Conservation (phyloP, 169 alveolate species). For the Babesia bigemina region DNA sequence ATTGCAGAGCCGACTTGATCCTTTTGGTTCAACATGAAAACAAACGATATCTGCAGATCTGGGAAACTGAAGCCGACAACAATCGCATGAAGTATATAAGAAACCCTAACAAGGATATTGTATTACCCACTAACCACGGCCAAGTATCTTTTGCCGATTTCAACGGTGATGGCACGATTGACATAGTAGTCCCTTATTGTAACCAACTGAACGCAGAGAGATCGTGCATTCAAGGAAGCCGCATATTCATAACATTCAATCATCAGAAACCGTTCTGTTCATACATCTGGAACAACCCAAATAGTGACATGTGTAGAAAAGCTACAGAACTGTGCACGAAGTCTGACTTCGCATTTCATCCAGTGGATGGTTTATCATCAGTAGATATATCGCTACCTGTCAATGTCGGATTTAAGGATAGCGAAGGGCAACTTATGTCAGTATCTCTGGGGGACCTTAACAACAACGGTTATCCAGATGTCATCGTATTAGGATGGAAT, state of each 20-base stretch:
- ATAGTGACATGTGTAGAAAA: conserved; percentile 73
- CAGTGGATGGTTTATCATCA: not conserved
- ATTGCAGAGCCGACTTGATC: conserved; percentile 84
- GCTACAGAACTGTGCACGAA: conserved; percentile 76
- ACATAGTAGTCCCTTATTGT: conserved; percentile 79
- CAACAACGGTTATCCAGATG: conserved; percentile 74
- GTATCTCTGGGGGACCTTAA: conserved; percentile 72
- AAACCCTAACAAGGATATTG: conserved; percentile 16
- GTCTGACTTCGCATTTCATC: conserved; percentile 69
- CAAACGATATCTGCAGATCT: conserved; percentile 54
- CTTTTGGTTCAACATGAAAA: conserved; percentile 69
- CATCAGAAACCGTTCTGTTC: conserved; percentile 76
- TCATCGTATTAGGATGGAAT: conserved; percentile 28
- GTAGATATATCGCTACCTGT: conserved; percentile 10
- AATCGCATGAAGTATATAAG: conserved; percentile 50
- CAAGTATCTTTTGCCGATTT: conserved; percentile 79
- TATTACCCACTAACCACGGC: conserved; percentile 68
- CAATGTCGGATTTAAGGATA: conserved; percentile 2
- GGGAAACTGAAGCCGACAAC: conserved; percentile 59
- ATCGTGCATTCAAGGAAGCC: conserved; percentile 50
- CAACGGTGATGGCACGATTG: conserved; percentile 83
- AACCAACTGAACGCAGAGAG: conserved; percentile 34
- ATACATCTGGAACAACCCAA: conserved; percentile 66
- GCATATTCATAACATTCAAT: conserved; percentile 64
- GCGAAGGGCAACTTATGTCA: not conserved